Evolutionary conservation across 1,284 basidiomycete species (phyloP).

Genomic region (Athelia psychrophila): DNA sequence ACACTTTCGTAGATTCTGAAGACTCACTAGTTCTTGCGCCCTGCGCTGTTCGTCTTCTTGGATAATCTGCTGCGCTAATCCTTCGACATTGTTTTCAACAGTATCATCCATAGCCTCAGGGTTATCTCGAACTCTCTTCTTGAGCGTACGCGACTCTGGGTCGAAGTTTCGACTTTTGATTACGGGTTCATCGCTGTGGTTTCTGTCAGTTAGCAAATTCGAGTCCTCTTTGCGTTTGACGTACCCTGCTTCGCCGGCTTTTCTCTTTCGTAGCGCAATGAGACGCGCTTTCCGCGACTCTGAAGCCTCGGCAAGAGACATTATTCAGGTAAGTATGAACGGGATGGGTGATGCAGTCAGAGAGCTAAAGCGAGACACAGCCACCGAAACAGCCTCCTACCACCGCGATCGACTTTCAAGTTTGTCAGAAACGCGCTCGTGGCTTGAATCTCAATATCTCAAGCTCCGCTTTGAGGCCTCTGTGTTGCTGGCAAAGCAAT

Average conservation of each 20-base stretch:
- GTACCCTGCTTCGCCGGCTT: constrained; percentile 58
- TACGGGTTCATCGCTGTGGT: constrained; percentile 41
- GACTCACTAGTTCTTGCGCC: constrained; percentile 81
- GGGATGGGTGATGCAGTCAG: constrained; percentile 4
- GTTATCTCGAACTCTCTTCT: constrained; percentile 54
- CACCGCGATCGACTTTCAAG: not conserved
- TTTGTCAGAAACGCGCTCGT: not conserved
- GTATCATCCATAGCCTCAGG: constrained; percentile 74
- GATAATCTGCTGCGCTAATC: constrained; percentile 82
- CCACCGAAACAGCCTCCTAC: not conserved
- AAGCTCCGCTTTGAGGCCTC: no score
- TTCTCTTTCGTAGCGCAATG: constrained; percentile 76
- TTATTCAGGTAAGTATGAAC: constrained; percentile 22
- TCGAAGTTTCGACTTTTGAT: constrained; percentile 86
- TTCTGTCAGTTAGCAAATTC: constrained; percentile 1
- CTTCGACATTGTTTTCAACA: constrained; percentile 83
- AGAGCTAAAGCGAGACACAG: not conserved
- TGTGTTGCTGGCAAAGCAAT: no score
- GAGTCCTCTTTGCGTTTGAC: constrained; percentile 13
- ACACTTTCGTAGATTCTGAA: not conserved
- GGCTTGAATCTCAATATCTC: no score
- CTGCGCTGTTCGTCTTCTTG: constrained; percentile 82
- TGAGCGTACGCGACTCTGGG: constrained; percentile 74
- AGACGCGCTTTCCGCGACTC: constrained; percentile 87
- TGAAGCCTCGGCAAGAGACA: constrained; percentile 82